Base-by-base conservation (phyloP, 768 basidiomycete species). In the Lactifluus subvellereus region DNA sequence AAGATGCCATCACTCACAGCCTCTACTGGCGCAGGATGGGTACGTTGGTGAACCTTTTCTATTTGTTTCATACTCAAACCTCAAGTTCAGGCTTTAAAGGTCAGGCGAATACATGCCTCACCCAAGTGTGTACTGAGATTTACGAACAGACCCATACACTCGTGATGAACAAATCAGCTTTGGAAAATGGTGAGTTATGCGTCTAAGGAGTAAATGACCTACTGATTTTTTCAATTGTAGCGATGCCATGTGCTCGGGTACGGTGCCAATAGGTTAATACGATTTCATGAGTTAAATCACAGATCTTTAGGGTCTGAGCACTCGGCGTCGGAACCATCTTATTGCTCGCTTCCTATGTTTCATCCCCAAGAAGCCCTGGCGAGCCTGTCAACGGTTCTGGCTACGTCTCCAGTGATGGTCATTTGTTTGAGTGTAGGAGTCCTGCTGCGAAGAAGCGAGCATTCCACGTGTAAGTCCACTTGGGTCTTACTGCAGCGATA, bases 21-120 rank as follows among this genome's bases (percentile, higher is more conserved):
- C 66, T 86, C 32, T 79, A 78, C 65, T 87, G 85, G 85, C 77
- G 77, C 62, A 77, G 85, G 32, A 77, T 77, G 64, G 85, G 84
- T 84, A 57, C 37, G 77, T 70, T 43, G 4, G 43, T 27, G 13
- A 32, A 37, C 57, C 5, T 69, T 54, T 9, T 43, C 71, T 45
- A 1, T 35, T 20, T n/a, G 9, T 18, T 30, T 14, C 2, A 27
- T 13, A 11, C 53, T 20, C 7, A 37, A 50, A 62, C 1, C 0
- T 0, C 27, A 11, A 7, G 22, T 47, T 2, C 53, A 84, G 84
- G 80, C 11, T 86, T 85, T 73, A 83, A 80, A 74, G 80, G 80
- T 79, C 27, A 30, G 11, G 18, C 16, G 6, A 9, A 18, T 20
- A 10, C 2, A 22, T 32, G 11, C 37, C 37, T 8, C 22, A 30